Base-by-base conservation (phyloP, 2,329 filamentous ascomycete species). In the Metarhizium robertsii region DNA sequence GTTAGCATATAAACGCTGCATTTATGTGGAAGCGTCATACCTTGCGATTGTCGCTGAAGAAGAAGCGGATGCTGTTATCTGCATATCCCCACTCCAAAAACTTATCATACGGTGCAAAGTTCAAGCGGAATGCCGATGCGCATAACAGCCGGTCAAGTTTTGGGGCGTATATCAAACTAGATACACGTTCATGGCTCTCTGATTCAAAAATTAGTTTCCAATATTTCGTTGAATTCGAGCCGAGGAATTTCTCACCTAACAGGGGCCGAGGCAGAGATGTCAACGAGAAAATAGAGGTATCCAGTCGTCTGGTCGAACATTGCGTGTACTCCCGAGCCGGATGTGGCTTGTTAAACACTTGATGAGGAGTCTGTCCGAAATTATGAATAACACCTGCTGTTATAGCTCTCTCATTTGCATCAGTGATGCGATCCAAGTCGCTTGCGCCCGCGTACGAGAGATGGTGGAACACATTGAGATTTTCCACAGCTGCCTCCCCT, bases 371-470 rank as follows among this genome's bases (percentile, higher is more conserved):
- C 69, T 99, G 94, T 0, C 94, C 94, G 69, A 99, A 99, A 64
- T 97, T 97, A 71, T 99, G 92, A 63, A 99, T 97, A 62, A 96
- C 95, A 38, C 90, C 90, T 54, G 96, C 96, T 0, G 91, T 92
- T 5, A 92, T 89, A 6, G 91, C 78, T 47, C 91, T 81, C 69
- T 97, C 92, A 55, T 92, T 84, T 0, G 89, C 87, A 66, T 97
- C 92, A 7, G 86, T 84, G 58, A 99, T 97, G 53, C 85, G 86
- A 68, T 99, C 94, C 4, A 99, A 75, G 67, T 99, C 90, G 60
- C 89, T 95, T 2, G 92, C 91, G 6, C 94, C 95, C 58, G 92
- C 88, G 66, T 99, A 99, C 0, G 92, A 97, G 20, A 96, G 79
- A 67, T 95, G 90, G 61, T 97, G 92, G 73, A 96, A 99, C 25